Conservation (phyloP, 2,329 filamentous ascomycete species). For the Diaporthe sp. region DNA sequence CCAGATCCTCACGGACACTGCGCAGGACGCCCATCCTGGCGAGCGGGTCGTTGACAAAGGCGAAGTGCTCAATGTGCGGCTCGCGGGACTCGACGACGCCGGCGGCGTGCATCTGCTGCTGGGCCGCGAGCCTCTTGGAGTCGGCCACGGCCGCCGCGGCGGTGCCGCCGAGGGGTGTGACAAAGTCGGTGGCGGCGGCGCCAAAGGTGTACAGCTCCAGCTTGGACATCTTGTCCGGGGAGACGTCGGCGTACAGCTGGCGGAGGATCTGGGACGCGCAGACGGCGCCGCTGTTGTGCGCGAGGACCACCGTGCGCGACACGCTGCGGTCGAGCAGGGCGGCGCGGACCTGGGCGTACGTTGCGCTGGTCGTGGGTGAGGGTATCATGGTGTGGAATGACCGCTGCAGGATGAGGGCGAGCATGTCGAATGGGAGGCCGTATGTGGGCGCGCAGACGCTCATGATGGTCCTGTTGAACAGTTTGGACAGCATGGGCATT, state of each 20-base stretch:
- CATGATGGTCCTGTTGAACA: slow-evolving; percentile 58
- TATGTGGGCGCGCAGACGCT: slow-evolving; percentile 65
- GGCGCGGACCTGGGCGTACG: slow-evolving; percentile 54
- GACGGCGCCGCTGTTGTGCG: slow-evolving; percentile 56
- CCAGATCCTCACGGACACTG: slow-evolving; percentile 52
- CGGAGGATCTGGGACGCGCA: slow-evolving; percentile 53
- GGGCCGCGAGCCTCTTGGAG: slow-evolving; percentile 28
- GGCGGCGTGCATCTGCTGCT: slow-evolving; percentile 41
- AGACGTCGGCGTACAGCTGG: slow-evolving; percentile 55
- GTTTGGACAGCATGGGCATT: slow-evolving; percentile 51
- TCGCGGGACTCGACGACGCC: slow-evolving; percentile 40
- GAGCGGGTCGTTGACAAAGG: slow-evolving; percentile 53
- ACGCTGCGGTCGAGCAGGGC: slow-evolving; percentile 51
- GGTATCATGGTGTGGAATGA: slow-evolving; percentile 47
- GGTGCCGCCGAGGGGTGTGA: slow-evolving; percentile 50
- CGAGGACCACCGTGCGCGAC: slow-evolving; percentile 54
- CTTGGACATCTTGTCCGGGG: slow-evolving; percentile 52
- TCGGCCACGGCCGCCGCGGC: slow-evolving; percentile 35
- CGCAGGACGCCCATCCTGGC: slow-evolving; percentile 55
- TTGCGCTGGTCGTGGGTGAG: slow-evolving; percentile 46
- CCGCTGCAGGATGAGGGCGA: slow-evolving; percentile 53
- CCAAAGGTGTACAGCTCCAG: slow-evolving; percentile 62
- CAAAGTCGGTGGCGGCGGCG: slow-evolving; percentile 54
- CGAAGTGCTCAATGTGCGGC: slow-evolving; percentile 54
- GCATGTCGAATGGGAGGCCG: slow-evolving; percentile 66